Base-by-base conservation (phyloP, 805 yeast species). In the Debaryomyces maramus region DNA sequence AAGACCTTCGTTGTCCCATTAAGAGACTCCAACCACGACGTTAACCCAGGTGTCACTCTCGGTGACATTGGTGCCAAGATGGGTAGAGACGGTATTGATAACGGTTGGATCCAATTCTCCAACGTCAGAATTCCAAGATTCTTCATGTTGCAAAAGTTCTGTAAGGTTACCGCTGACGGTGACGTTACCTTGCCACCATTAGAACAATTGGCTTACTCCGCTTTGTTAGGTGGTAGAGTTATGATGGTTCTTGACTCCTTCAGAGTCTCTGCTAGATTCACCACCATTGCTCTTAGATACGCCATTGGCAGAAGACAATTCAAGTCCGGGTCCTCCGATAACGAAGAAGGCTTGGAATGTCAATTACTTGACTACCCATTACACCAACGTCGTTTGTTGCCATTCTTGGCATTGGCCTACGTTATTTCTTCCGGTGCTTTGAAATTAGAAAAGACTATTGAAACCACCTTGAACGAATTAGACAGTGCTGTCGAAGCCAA, bases 41-140 rank as follows among this genome's bases (percentile, higher is more conserved):
- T 70, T 44, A 52, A 60, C 58, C 73, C 75, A 33, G 75, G 75
- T 47, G 61, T 70, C 33, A 53, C 70, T 28, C 63, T 67, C 39
- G 75, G 75, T 47, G 75, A 70, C 49, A 70, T 70, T 51, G 75
- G 75, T 47, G 61, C 71, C 38, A 70, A 70, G 51, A 70, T 70
- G 75, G 75, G 75, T 47, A 68, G 75, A 56, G 70, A 68, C 46
- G 75, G 75, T 49, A 65, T 70, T 44, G 75, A 70, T 52, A 70
- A 70, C 38, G 75, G 75, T 45, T 70, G 75, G 75, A 70, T 70
- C 53, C 75, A 70, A 54, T 70, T 65, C 45, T 61, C 73, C 20
- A 51, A 55, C 39, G 75, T 70, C 27, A 55, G 71, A 46, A 62
- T 70, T 45, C 75, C 75, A 32, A 60, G 75, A 48, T 66, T 56